Evolutionary conservation across 2,329 filamentous ascomycete genomes (phyloP).

Genomic region (Clonostachys rosea): DNA sequence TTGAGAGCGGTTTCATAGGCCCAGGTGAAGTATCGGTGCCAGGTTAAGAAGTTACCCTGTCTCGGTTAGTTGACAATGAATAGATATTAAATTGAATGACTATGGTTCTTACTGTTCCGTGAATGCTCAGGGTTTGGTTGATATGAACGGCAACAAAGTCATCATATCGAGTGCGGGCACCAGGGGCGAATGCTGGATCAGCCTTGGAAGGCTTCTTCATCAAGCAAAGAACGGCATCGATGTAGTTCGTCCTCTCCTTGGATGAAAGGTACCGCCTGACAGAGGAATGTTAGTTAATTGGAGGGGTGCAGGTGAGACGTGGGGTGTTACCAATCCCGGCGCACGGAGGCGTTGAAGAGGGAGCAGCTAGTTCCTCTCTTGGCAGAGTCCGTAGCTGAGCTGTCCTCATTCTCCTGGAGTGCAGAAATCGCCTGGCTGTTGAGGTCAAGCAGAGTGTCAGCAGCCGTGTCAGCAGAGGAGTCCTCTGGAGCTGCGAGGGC

Average conservation of each 20-base stretch:
- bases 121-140: constrained; percentile 14
- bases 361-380: neutral
- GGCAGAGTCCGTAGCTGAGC: neutral
- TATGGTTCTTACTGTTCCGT: constrained; percentile 12
- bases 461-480: too few species aligned
- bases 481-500: too few species aligned
- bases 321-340: neutral
- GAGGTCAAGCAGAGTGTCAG: too few species aligned
- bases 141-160: constrained; percentile 25
- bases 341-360: neutral
- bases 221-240: constrained; percentile 15
- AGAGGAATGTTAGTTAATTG: too few species aligned
- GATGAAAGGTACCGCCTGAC: neutral
- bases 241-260: constrained; percentile 12
- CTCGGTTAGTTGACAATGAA: neutral
- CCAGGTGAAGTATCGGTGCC: constrained; percentile 34
- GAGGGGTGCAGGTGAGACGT: too few species aligned
- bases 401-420: too few species aligned
- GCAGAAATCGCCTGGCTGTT: too few species aligned
- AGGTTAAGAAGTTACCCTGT: constrained; percentile 25
- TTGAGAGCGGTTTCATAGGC: constrained; percentile 29
- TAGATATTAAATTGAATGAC: neutral
- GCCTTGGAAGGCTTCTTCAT: constrained; percentile 11
- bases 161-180: constrained; percentile 19
- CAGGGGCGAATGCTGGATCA: constrained; percentile 9